Evolutionary conservation across 2,329 filamentous ascomycete species (phyloP), one percentile per base, ranked within the genome.

Genomic region (Ophiocordyceps camponoti-leonardi): DNA sequence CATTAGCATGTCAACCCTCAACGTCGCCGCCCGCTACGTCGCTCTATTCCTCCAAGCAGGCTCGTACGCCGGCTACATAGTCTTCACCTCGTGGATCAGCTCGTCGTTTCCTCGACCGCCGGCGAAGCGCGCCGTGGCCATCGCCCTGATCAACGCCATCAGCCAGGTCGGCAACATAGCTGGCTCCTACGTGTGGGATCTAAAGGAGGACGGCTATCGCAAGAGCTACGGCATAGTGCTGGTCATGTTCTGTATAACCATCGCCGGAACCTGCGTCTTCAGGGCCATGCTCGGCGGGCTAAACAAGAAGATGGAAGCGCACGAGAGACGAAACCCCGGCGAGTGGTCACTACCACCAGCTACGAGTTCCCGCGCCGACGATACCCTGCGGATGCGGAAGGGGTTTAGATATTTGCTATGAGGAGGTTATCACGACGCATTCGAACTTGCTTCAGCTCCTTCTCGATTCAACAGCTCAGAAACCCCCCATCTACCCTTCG

Each of bases 191-290:
- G 76, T 81, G 3, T 81, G 77, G 77, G 62, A 67, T 45, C 64
- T 81, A 44, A 61, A 66, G 22, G 74, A 68, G 0, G 70, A 80
- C 49, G 77, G 77, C 0, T 81, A 68, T 63, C 69, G 77, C 50
- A 71, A 75, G 62, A 79, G 74, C 49, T 81, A 81, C 52, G 77
- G 74, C 4, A 77, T 81, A 47, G 77, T 81, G 6, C 69, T 72
- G 14, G 66, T 73, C 54, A 81, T 81, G 77, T 81, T 79, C 53
- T 74, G 73, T 4, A 52, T 76, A 39, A 74, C 77, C 0, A 69
- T 77, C 30, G 33, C 66, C 0, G 74, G 73, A 6, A 77, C 69
- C 57, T 65, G 60, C 44, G 47, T 59, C 30, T 69, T 76, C 62
- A 64, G 67, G 19, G 47, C 62, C 50, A 66, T 74, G 46, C 62